Conservation (phyloP, 2,329 filamentous ascomycete genomes). For the Pochonia chlamydosporia region DNA sequence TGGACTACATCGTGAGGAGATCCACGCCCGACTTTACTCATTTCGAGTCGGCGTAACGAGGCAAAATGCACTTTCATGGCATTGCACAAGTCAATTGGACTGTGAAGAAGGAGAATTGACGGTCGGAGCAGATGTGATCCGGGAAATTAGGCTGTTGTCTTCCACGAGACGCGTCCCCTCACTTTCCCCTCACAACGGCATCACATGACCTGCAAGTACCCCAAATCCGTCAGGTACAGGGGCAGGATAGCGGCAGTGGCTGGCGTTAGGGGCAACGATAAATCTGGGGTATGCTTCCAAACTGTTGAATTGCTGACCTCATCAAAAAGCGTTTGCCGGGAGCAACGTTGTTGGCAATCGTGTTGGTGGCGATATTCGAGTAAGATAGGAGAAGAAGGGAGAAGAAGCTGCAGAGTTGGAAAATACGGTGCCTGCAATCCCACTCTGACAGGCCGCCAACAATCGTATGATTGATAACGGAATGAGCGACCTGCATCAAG, state of each 20-base stretch:
- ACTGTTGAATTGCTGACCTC: neutral
- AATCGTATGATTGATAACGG: too few species aligned
- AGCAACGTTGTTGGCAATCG: neutral
- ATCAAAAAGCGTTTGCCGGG: neutral
- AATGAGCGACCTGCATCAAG: too few species aligned
- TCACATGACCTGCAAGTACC: conserved; percentile 24
- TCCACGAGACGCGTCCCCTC: conserved; percentile 7
- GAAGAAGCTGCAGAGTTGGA: too few species aligned
- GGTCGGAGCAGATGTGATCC: neutral
- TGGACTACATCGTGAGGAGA: neutral
- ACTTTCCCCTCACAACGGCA: conserved; percentile 23
- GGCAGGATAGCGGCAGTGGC: conserved; percentile 6
- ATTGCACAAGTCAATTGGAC: neutral
- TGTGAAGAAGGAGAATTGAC: neutral
- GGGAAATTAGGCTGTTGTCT: neutral
- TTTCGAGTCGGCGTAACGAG: neutral
- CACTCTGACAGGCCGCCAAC: too few species aligned
- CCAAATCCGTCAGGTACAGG: conserved; percentile 9
- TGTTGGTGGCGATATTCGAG: neutral
- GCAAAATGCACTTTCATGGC: neutral
- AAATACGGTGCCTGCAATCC: too few species aligned
- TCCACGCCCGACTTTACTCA: neutral
- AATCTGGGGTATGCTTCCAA: neutral
- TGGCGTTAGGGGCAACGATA: neutral
- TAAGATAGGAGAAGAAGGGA: conserved; percentile 13